Evolutionary conservation across 177 flowering plant species (phyloP), one percentile per base, ranked within the genome.

Genomic region (Telopea speciosissima): DNA sequence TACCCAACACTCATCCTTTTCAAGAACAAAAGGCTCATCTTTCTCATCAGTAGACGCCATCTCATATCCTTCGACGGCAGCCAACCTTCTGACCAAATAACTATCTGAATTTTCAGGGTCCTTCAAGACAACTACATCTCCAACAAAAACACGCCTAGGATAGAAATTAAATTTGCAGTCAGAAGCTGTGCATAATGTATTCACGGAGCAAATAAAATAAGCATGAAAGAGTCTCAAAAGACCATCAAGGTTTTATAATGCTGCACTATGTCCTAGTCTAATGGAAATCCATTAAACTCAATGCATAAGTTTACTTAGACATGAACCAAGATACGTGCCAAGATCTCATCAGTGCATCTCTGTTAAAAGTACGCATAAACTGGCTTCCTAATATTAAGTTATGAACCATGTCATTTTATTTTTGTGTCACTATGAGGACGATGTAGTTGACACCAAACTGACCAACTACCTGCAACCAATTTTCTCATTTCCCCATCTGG

Each of bases 11-110:
- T 95, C 67, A 79, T 90, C 89, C 81, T 88, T 78, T 9, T 89
- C 94, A 72, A 95, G 91, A 56, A 88, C 75, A 82, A 95, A 95
- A 23, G 99, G 93, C 67, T 87, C 87, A 16, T 93, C 99, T 68
- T 91, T 87, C 76, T 88, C 95, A 81, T 91, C 92, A 21, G 74
- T 84, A 28, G 99, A 95, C 22, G 70, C 89, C 97, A 95, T 91
- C 80, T 93, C 98, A 81, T 86, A 86, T 24, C 99, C 99, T 81
- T 87, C 96, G 76, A 81, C 62, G 13, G 98, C 99, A 76, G 96
- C 90, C 77, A 95, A 84, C 86, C 99, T 89, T 83, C 99, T 81
- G 62, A 95, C 94, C 56, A 95, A 70, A 83, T 79, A 83, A 65
- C 81, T 77, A 61, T 83, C 83, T 42, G 86, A 24, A 0, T 85